Conservation (phyloP, 192 early-diverging fungal genomes). For the Jimgerdemannia lactiflua region DNA sequence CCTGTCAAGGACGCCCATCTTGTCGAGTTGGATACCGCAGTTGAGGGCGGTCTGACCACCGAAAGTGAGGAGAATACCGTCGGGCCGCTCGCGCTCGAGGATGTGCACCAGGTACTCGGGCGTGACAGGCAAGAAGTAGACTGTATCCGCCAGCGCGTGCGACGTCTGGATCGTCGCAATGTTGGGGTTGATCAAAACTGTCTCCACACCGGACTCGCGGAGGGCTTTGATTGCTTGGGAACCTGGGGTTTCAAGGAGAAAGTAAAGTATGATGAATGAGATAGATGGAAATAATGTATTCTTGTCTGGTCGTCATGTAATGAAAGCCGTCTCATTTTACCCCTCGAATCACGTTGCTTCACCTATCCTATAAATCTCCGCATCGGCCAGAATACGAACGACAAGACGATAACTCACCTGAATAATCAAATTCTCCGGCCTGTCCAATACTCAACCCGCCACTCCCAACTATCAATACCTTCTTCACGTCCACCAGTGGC, state of each 20-base stretch:
- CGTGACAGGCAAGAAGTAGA: slow-evolving; percentile 96
- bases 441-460: slow-evolving; percentile 96
- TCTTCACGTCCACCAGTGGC: slow-evolving; percentile 64
- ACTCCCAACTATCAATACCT: slow-evolving; percentile 93
- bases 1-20: slow-evolving; percentile 77
- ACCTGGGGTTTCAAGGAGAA: slow-evolving; percentile 38
- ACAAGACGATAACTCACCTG: slow-evolving; percentile 50
- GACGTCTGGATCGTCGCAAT: slow-evolving; percentile 99
- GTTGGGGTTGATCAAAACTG: slow-evolving; percentile 98
- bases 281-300: not conserved
- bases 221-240: slow-evolving; percentile 98
- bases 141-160: slow-evolving; percentile 86
- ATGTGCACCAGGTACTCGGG: slow-evolving; percentile 91
- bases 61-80: slow-evolving; percentile 94
- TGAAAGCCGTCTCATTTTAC: not conserved
- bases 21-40: slow-evolving; percentile 88
- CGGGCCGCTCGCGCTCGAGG: slow-evolving; percentile 91
- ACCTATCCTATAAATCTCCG: not conserved
- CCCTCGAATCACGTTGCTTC: not conserved
- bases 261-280: slow-evolving; percentile 15
- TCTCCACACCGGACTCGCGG: slow-evolving; percentile 87
- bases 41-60: slow-evolving; percentile 97
- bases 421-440: slow-evolving; percentile 99
- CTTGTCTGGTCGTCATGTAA: not conserved
- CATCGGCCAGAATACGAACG: not conserved